Conservation (phyloP, 2,329 filamentous ascomycete species). For the Botryotinia narcissicola region DNA sequence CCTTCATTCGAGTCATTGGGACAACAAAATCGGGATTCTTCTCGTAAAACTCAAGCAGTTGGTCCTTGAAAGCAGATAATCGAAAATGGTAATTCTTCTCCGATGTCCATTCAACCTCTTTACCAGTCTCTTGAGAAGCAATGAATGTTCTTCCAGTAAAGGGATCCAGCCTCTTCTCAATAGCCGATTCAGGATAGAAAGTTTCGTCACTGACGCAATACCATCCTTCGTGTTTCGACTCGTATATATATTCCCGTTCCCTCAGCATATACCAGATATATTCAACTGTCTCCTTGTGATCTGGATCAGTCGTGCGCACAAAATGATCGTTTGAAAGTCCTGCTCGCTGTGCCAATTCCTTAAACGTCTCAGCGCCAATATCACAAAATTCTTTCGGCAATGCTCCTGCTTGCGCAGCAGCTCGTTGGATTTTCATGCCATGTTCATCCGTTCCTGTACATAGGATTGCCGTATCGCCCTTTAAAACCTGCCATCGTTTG, state of each 20-base stretch:
- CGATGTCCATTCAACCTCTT: conserved; percentile 90
- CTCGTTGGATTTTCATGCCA: conserved; percentile 94
- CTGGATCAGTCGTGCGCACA: conserved; percentile 82
- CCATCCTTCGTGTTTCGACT: conserved; percentile 87
- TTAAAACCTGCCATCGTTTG: conserved; percentile 84
- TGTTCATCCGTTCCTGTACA: conserved; percentile 96
- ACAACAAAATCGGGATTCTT: conserved; percentile 75
- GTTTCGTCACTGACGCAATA: conserved; percentile 96
- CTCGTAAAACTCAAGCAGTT: conserved; percentile 74
- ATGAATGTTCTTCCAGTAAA: conserved; percentile 79
- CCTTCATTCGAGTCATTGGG: conserved; percentile 69
- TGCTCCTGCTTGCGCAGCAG: conserved; percentile 67
- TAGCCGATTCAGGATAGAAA: conserved; percentile 78
- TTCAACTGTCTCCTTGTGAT: conserved; percentile 80
- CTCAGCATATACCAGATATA: conserved; percentile 84
- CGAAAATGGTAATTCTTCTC: conserved; percentile 96
- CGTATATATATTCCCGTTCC: conserved; percentile 76
- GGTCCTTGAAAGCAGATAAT: conserved; percentile 77
- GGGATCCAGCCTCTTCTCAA: conserved; percentile 73
- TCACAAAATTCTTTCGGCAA: conserved; percentile 87
- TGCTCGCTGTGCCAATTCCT: conserved; percentile 66
- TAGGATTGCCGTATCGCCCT: conserved; percentile 68
- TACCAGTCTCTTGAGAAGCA: conserved; percentile 82
- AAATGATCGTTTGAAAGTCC: conserved; percentile 80
- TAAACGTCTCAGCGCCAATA: conserved; percentile 75